Conservation (phyloP, 257 asterid genomes). For the Rubia yunnanensis region DNA sequence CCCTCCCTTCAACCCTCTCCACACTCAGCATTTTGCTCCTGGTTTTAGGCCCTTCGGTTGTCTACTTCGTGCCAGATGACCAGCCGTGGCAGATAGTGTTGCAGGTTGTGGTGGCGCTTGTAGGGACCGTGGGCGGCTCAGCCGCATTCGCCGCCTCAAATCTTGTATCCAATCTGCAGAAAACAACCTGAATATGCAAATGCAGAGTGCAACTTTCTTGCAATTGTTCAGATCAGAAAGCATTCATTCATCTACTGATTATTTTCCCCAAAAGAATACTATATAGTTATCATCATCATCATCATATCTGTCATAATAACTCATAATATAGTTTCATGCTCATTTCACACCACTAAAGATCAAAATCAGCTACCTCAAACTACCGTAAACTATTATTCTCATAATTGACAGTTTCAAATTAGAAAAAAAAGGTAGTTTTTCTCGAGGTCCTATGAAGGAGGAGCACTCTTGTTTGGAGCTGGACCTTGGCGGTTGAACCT, state of each 20-base stretch:
- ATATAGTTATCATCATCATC: not conserved
- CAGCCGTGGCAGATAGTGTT: slow-evolving; percentile 74
- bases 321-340: not conserved
- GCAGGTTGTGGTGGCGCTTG: slow-evolving; percentile 53
- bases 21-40: slow-evolving; percentile 46
- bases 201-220: not conserved
- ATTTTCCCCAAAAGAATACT: slow-evolving; percentile 4
- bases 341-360: not conserved
- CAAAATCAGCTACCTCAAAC: not conserved
- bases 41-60: slow-evolving; percentile 55
- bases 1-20: slow-evolving; percentile 49
- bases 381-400: not conserved
- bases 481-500: slow-evolving; percentile 17
- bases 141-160: slow-evolving; percentile 89
- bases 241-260: not conserved
- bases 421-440: not conserved
- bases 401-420: not conserved
- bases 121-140: slow-evolving; percentile 60
- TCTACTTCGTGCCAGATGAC: slow-evolving; percentile 68
- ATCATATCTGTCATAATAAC: not conserved
- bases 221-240: not conserved
- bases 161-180: slow-evolving; percentile 80
- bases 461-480: slow-evolving; percentile 14
- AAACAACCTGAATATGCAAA: slow-evolving; percentile 18
- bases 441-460: slow-evolving; percentile 10